Evolutionary conservation across 495 filamentous ascomycete genomes (phyloP).

Genomic region (Penicillium turbatum): DNA sequence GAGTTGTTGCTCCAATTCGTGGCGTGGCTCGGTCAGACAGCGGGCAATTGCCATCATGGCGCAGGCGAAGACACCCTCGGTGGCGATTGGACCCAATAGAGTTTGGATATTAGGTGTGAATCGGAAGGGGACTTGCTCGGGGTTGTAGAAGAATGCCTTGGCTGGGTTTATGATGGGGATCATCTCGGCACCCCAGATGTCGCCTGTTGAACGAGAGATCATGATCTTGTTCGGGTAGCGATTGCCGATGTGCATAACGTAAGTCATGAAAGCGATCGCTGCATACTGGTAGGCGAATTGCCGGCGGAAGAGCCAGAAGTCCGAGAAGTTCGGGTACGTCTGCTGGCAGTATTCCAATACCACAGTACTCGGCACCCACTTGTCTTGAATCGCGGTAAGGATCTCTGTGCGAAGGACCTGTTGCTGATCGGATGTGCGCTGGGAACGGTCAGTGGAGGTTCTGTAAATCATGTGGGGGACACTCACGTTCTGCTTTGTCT

Average conservation of each 20-base stretch:
- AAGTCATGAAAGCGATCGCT: constrained; percentile 98
- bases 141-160: constrained; percentile 87
- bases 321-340: constrained; percentile 81
- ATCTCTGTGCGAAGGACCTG: constrained; percentile 73
- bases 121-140: constrained; percentile 92
- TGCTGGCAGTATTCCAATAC: constrained; percentile 85
- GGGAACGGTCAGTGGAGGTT: constrained; percentile 22
- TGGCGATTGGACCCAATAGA: constrained; percentile 89
- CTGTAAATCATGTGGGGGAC: background rate
- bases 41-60: constrained; percentile 94
- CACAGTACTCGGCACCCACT: constrained; percentile 76
- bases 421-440: constrained; percentile 64
- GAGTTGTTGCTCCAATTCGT: constrained; percentile 87
- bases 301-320: constrained; percentile 97
- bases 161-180: constrained; percentile 74
- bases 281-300: constrained; percentile 96
- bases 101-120: constrained; percentile 94
- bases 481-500: constrained; percentile 59
- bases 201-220: constrained; percentile 83
- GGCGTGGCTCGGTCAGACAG: constrained; percentile 85
- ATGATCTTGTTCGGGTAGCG: constrained; percentile 93
- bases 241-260: constrained; percentile 90
- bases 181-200: constrained; percentile 94
- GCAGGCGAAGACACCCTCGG: constrained; percentile 88
- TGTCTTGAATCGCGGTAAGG: constrained; percentile 84